Evolutionary conservation across 345 rosid species (phyloP).

Genomic region (Hirschfeldia incana): DNA sequence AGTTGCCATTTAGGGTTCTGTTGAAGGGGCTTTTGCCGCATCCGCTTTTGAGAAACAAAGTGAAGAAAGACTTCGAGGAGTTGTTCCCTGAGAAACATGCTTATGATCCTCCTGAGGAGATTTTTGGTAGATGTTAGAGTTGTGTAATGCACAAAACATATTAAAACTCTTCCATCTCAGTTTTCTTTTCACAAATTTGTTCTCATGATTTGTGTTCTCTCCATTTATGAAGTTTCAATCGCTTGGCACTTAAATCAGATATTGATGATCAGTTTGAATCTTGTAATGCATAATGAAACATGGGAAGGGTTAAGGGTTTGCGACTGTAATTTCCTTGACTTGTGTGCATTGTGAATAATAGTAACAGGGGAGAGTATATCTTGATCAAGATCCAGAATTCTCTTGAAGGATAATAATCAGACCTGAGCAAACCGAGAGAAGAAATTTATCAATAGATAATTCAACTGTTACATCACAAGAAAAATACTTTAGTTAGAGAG

Average conservation of each 20-base stretch:
- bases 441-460: neutral
- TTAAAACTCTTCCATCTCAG: slow-evolving; percentile 1
- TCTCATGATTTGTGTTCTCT: neutral
- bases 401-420: neutral
- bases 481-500: neutral
- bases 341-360: neutral
- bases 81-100: slow-evolving; percentile 84
- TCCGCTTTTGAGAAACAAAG: slow-evolving; percentile 85
- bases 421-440: neutral
- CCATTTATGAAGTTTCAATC: slow-evolving; percentile 7
- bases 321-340: neutral
- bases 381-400: neutral
- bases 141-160: slow-evolving; percentile 20
- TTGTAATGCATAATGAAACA: neutral
- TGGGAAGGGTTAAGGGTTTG: neutral
- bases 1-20: slow-evolving; percentile 84
- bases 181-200: slow-evolving; percentile 7
- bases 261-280: slow-evolving; percentile 2
- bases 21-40: slow-evolving; percentile 87
- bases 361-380: neutral
- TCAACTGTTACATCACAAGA: neutral
- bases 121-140: slow-evolving; percentile 67
- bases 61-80: slow-evolving; percentile 91
- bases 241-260: neutral
- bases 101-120: slow-evolving; percentile 93